Evolutionary conservation across 2,329 filamentous ascomycete genomes (phyloP), one percentile per base, ranked within the genome.

Genomic region (Chaetothyriales sp.): DNA sequence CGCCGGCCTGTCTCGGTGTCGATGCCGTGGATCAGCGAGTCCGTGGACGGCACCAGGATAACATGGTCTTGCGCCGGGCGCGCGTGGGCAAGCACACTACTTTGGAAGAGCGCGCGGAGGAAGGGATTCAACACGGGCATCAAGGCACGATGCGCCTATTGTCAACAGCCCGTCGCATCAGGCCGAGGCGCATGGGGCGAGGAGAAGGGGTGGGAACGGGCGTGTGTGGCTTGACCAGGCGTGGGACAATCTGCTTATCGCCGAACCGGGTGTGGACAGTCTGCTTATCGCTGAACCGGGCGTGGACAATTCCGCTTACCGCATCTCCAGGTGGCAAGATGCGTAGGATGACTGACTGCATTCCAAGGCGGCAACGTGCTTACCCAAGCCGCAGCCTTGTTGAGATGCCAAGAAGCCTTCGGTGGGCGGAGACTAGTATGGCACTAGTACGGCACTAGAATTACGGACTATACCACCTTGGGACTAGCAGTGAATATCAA

Each of bases 41-140:
- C 90, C 64, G 90, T 95, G 49, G 85, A 84, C 46, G 92, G 92
- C 39, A 96, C 90, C 48, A 98, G 83, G 51, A 98, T 79, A 62
- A 98, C 79, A 74, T 96, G 86, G 68, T 94, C 86, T 68, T 92
- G 84, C 58, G 88, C 78, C 50, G 92, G 89, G 57, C 83, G 80
- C 75, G 92, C 96, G 81, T 96, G 90, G 63, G 84, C 75, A 61
- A 85, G 84, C 66, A 95, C 78, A 68, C 86, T 81, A 79, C 88
- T 96, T 75, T 87, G 88, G 78, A 95, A 95, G 81, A 98, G 96
- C 77, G 90, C 88, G 76, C 86, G 83, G 70, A 98, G 78, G 73
- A 95, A 96, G 68, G 92, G 92, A 73, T 98, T 98, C 81, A 96
- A 78, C 74, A 92, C 87, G 83, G 89, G 89, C 89, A 95, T 95